Percentiles rank a stretch among this genome's conserved stretches.
Evolutionary conservation across 768 basidiomycete species (phyloP).

Genomic region (Pleurotus sapidus): DNA sequence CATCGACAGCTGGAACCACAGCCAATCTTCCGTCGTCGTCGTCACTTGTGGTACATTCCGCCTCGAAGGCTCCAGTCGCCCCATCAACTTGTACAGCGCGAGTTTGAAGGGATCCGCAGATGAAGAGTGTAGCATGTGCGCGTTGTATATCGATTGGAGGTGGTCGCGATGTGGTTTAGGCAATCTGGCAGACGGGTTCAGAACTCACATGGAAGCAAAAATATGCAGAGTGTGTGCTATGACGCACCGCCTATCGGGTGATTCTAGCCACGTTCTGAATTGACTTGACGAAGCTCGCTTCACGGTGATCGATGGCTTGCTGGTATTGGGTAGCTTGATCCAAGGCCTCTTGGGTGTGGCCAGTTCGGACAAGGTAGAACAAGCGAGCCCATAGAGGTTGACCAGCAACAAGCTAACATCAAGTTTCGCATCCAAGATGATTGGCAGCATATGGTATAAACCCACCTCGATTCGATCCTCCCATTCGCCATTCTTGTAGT

Average conservation of each 20-base stretch:
- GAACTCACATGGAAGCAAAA: neutral
- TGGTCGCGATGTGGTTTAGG: slow-evolving; percentile 77
- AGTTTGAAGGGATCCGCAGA: slow-evolving; percentile 94
- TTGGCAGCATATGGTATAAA: neutral
- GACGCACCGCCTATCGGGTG: slow-evolving; percentile 70
- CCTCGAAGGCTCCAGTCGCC: slow-evolving; percentile 80
- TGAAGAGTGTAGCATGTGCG: slow-evolving; percentile 86
- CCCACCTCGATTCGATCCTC: slow-evolving; percentile 83
- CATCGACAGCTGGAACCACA: slow-evolving; percentile 96
- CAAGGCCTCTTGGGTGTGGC: slow-evolving; percentile 78
- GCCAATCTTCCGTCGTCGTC: slow-evolving; percentile 94
- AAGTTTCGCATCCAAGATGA: neutral
- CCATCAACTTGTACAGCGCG: slow-evolving; percentile 93
- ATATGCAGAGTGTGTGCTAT: neutral
- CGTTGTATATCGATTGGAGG: slow-evolving; percentile 76
- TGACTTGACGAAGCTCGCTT: slow-evolving; percentile 80
- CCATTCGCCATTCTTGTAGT: slow-evolving; percentile 83
- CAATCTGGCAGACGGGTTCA: slow-evolving; percentile 37
- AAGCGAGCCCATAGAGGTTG: slow-evolving; percentile 92
- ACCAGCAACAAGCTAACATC: slow-evolving; percentile 69
- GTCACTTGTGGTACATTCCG: slow-evolving; percentile 84
- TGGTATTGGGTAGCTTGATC: slow-evolving; percentile 71
- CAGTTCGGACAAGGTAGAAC: slow-evolving; percentile 90
- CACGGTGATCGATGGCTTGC: slow-evolving; percentile 69
- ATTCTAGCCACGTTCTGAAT: slow-evolving; percentile 82